These are phyloP conservation scores for Aristolochia contorta DNA, from an alignment of 164 flowering plant species.

Conservation along the genomic window DNA sequence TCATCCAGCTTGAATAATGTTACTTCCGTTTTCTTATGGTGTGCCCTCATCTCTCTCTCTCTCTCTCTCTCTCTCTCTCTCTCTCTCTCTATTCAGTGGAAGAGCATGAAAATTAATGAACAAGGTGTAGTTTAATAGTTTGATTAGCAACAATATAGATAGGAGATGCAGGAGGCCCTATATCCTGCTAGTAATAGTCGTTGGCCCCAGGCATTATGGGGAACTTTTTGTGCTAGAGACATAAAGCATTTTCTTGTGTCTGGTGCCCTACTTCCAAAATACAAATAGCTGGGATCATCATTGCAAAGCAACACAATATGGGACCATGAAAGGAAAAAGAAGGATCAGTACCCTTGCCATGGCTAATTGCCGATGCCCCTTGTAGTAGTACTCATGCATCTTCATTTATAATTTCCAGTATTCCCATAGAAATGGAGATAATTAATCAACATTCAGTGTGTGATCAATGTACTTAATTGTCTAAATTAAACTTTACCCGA, in stretches of 20 bases:
- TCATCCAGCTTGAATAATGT: too few species aligned
- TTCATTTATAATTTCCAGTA: too few species aligned
- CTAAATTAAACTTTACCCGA: too few species aligned
- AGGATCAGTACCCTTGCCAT: background rate
- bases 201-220: background rate
- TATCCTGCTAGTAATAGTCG: background rate
- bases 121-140: background rate
- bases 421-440: too few species aligned
- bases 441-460: too few species aligned
- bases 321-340: background rate
- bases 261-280: background rate
- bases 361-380: background rate
- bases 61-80: too few species aligned
- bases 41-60: too few species aligned
- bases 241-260: conserved; percentile 1
- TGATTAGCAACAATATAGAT: background rate
- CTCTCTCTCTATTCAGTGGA: too few species aligned
- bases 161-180: background rate
- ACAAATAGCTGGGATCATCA: background rate
- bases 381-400: too few species aligned
- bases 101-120: too few species aligned
- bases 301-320: background rate
- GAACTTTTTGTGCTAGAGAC: conserved; percentile 1
- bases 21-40: too few species aligned
- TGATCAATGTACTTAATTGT: too few species aligned